Percentiles rank a stretch among this genome's conserved stretches.
These are phyloP conservation scores for Letharia columbiana DNA, from an alignment of 495 filamentous ascomycete genomes.

Conservation along the genomic window DNA sequence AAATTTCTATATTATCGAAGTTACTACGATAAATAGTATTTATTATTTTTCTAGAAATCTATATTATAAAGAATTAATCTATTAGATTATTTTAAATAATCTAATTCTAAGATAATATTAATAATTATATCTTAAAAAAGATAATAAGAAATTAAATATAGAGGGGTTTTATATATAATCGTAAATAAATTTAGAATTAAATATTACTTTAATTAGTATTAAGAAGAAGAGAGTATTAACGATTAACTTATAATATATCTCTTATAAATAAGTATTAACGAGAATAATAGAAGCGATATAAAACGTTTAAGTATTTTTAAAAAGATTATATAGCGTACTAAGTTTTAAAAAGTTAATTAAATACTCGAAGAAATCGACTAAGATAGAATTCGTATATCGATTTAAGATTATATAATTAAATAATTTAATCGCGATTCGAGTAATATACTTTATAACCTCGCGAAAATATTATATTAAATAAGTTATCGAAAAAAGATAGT, in stretches of 20 bases:
- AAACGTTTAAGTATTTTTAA: neutral
- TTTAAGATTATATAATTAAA: neutral
- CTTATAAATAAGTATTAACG: neutral
- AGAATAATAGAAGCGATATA: neutral
- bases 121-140: neutral
- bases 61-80: neutral
- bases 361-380: neutral
- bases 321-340: neutral
- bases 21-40: neutral
- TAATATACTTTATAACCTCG: neutral
- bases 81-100: neutral
- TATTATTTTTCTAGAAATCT: neutral
- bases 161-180: slow-evolving; percentile 4
- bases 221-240: too few relatives aligned
- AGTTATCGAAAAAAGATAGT: neutral
- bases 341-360: neutral
- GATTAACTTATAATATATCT: slow-evolving; percentile 2
- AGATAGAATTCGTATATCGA: neutral
- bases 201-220: slow-evolving; percentile 5
- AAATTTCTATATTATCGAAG: too few relatives aligned
- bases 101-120: neutral
- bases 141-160: neutral
- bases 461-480: neutral
- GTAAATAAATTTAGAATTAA: slow-evolving; percentile 10
- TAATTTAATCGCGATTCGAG: neutral